A percentile compares a stretch with the other conserved stretches of the same genome.
These are phyloP conservation scores for Aspergillus tubingensis DNA, from an alignment of 2,329 filamentous ascomycete genomes.

Conservation along the genomic window DNA sequence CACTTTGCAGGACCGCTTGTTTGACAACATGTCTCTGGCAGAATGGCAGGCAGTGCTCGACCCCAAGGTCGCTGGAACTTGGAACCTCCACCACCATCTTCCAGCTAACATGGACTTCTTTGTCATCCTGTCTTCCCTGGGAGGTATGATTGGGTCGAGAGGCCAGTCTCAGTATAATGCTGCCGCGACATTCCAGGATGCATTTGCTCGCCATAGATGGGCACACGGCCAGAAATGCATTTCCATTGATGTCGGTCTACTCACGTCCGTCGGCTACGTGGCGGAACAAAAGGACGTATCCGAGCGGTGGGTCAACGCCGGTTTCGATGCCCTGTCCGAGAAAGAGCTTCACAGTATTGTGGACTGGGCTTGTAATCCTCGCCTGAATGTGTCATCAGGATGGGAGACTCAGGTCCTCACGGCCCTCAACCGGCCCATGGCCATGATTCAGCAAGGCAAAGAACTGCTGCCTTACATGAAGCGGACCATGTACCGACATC, in stretches of 20 bases:
- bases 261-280: conserved; percentile 3
- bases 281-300: neutral
- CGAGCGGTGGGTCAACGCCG: neutral
- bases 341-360: neutral
- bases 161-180: conserved; percentile 46
- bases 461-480: neutral
- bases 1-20: neutral
- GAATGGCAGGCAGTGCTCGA: neutral
- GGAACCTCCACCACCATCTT: conserved; percentile 34
- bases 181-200: conserved; percentile 37
- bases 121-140: conserved; percentile 39
- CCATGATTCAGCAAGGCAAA: neutral
- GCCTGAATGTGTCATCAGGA: neutral
- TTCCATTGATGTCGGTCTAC: conserved; percentile 25
- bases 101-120: conserved; percentile 40
- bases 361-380: neutral
- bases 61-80: conserved; percentile 13
- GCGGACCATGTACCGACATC: neutral
- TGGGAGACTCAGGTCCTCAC: neutral
- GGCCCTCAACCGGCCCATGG: neutral
- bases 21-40: neutral
- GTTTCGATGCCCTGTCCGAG: neutral
- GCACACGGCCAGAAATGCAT: conserved; percentile 23
- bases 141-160: conserved; percentile 43
- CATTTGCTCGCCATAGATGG: conserved; percentile 29